phyloP scores from a whole-genome alignment of 2,329 filamentous ascomycete species.

The Pseudocercospora macadamiae region DNA sequence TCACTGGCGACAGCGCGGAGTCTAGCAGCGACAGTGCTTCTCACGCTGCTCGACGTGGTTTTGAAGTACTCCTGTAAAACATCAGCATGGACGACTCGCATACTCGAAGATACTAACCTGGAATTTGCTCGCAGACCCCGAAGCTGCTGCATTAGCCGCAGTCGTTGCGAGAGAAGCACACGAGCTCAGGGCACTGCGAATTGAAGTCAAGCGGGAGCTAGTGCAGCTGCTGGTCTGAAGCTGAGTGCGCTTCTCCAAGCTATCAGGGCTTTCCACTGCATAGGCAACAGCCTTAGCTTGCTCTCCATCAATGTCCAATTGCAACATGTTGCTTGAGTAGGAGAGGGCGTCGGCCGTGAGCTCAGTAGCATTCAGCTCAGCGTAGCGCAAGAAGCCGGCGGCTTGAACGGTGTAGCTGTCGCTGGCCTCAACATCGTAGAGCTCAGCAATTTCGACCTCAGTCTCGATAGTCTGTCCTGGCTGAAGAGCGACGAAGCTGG shows the following conservation, averaged over 20 bases:
- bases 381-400: constrained; percentile 57
- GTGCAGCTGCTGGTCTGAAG: constrained; percentile 11
- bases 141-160: constrained; percentile 12
- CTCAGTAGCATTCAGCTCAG: constrained; percentile 54
- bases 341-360: constrained; percentile 57
- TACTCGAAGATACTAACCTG: neutral
- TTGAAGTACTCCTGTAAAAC: constrained; percentile 54
- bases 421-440: constrained; percentile 52
- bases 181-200: constrained; percentile 13
- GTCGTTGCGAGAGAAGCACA: constrained; percentile 9
- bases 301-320: constrained; percentile 59
- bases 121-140: constrained; percentile 12
- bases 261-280: constrained; percentile 39
- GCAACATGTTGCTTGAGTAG: constrained; percentile 63
- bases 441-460: constrained; percentile 59
- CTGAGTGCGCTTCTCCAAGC: constrained; percentile 9
- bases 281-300: constrained; percentile 56
- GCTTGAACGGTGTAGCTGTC: constrained; percentile 11
- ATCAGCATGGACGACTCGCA: neutral
- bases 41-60: constrained; percentile 51
- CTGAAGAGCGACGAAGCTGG: constrained; percentile 55
- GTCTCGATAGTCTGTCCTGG: constrained; percentile 54
- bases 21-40: constrained; percentile 54
- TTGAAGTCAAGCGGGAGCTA: constrained; percentile 5
- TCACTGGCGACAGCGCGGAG: constrained; percentile 59